Percentiles rank a stretch among this genome's conserved stretches.
These are phyloP conservation scores for Chaetomium fimeti DNA, from an alignment of 495 filamentous ascomycete species.

Conservation along the genomic window DNA sequence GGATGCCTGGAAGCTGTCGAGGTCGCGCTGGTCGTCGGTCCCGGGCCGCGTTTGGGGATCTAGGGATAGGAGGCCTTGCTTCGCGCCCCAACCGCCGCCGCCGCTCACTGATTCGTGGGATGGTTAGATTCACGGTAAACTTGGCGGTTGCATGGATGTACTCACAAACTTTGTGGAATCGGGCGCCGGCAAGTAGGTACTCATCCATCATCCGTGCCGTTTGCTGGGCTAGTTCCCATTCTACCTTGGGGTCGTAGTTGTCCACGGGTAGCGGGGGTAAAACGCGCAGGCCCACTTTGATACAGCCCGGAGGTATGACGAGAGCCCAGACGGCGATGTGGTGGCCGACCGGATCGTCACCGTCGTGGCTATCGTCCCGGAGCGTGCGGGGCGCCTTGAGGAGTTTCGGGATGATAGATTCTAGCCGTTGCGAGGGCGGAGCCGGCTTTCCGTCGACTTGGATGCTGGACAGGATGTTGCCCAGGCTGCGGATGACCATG, in stretches of 20 bases:
- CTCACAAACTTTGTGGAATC: conserved; percentile 60
- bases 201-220: conserved; percentile 21
- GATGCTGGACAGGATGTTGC: conserved; percentile 77
- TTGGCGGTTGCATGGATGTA: conserved; percentile 5
- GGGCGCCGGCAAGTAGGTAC: conserved; percentile 50
- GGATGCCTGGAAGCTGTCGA: conserved; percentile 35
- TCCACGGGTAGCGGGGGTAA: neutral
- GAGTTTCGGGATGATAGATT: conserved; percentile 60
- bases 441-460: conserved; percentile 50
- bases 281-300: neutral
- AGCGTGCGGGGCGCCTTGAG: conserved; percentile 45
- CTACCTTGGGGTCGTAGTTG: conserved; percentile 6
- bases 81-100: conserved; percentile 87
- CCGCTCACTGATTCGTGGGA: conserved; percentile 62
- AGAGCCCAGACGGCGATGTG: conserved; percentile 75
- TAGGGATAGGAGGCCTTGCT: conserved; percentile 77
- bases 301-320: conserved; percentile 48
- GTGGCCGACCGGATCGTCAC: conserved; percentile 22
- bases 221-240: conserved; percentile 16
- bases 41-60: conserved; percentile 62
- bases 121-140: conserved; percentile 1
- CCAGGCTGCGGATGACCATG: conserved; percentile 64
- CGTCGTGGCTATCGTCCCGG: neutral
- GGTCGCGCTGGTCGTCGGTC: conserved; percentile 30
- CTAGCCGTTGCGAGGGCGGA: conserved; percentile 76